Conservation (phyloP, 78 protist genomes). For the Dictyostelium citrinum region DNA sequence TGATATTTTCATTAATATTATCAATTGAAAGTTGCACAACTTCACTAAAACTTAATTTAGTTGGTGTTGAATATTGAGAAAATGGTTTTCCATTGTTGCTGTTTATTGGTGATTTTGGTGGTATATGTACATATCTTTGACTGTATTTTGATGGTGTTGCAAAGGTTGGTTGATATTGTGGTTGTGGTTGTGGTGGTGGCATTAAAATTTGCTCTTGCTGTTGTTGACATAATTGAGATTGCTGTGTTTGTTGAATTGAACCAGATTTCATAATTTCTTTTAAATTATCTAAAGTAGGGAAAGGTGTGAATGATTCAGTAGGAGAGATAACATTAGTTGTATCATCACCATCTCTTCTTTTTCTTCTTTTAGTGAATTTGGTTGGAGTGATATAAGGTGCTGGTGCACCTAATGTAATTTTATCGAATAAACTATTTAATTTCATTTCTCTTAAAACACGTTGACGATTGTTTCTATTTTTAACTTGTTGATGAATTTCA, state of each 20-base stretch:
- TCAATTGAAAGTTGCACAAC: neutral
- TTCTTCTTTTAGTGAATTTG: conserved; percentile 39
- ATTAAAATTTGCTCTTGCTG: neutral
- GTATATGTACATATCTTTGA: neutral
- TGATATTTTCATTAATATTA: neutral
- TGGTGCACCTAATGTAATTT: conserved; percentile 49
- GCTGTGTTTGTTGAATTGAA: neutral
- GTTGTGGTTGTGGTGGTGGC: neutral
- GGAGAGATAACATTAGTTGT: neutral
- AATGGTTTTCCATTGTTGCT: neutral
- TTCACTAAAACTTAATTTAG: neutral
- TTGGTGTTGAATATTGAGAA: neutral
- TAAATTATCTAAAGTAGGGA: neutral
- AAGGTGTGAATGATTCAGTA: neutral
- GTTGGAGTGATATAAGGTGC: conserved; percentile 75
- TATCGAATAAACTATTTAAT: conserved; percentile 41
- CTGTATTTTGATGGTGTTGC: conserved; percentile 4
- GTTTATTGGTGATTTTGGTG: neutral
- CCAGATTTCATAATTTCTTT: neutral
- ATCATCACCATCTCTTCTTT: neutral
- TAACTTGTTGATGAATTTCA: conserved; percentile 23
- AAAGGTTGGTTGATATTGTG: neutral
- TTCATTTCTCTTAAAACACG: conserved; percentile 28
- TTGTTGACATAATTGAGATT: neutral
- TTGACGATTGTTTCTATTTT: conserved; percentile 25